Evolutionary conservation across 2,329 filamentous ascomycete species (phyloP).

Genomic region (Thermomyces lanuginosus): DNA sequence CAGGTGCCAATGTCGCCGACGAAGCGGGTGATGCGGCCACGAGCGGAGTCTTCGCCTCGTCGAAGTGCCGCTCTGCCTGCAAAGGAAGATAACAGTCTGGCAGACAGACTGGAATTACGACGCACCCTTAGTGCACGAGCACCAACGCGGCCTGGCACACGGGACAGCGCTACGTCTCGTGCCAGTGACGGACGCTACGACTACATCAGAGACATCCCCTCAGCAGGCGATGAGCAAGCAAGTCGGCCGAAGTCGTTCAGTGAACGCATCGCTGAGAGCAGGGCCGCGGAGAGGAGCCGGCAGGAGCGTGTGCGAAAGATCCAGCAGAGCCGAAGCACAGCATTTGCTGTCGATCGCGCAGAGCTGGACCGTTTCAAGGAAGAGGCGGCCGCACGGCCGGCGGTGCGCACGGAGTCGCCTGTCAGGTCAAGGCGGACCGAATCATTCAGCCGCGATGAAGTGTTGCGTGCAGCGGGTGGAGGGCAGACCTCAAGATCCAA

Average conservation of each 20-base stretch:
- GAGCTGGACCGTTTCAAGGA: constrained; percentile 29
- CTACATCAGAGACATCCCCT: constrained; percentile 12
- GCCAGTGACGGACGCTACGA: constrained; percentile 10
- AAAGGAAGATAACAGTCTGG: no score
- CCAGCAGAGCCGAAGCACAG: constrained; percentile 25
- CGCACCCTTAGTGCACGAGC: constrained; percentile 35
- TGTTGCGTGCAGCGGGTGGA: constrained; percentile 26
- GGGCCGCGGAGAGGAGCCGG: constrained; percentile 23
- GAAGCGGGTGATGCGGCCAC: constrained; percentile 31
- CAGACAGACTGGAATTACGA: constrained; percentile 75
- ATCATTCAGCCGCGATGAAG: constrained; percentile 47
- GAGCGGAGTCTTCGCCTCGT: constrained; percentile 58
- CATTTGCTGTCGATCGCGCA: constrained; percentile 27
- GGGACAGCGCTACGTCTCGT: constrained; percentile 13
- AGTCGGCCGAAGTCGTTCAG: constrained; percentile 51
- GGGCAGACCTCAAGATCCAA: constrained; percentile 17
- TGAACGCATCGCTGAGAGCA: constrained; percentile 62
- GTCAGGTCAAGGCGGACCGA: constrained; percentile 33
- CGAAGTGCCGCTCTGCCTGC: constrained; percentile 60
- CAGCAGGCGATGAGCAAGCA: constrained; percentile 12
- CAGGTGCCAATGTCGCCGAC: constrained; percentile 64
- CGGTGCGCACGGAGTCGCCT: constrained; percentile 30
- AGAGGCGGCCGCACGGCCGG: constrained; percentile 18
- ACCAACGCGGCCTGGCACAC: constrained; percentile 15
- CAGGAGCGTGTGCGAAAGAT: constrained; percentile 23